Evolutionary conservation across 2,329 filamentous ascomycete species (phyloP).

Genomic region (Pseudogymnoascus sp.): DNA sequence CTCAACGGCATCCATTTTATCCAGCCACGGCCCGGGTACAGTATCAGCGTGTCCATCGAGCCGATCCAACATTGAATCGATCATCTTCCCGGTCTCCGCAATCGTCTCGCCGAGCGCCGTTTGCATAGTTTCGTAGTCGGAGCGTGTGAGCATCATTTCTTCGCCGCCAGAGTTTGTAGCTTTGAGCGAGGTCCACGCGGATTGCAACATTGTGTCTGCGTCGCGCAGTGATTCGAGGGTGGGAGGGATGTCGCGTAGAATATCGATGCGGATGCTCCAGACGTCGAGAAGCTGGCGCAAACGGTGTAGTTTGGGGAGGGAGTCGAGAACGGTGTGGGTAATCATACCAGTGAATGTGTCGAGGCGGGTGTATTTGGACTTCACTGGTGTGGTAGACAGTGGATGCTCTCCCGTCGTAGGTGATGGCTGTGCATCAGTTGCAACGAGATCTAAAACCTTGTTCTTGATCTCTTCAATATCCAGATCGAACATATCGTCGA

Average conservation of each 20-base stretch:
- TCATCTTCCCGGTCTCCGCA: constrained; percentile 57
- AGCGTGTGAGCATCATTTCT: constrained; percentile 13
- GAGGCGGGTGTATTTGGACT: constrained; percentile 56
- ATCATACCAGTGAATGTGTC: constrained; percentile 87
- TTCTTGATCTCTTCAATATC: constrained; percentile 83
- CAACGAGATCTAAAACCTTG: constrained; percentile 62
- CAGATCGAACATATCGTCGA: constrained; percentile 58
- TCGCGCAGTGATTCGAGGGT: constrained; percentile 61
- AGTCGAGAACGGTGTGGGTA: constrained; percentile 84
- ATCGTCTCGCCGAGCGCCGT: constrained; percentile 62
- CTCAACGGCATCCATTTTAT: constrained; percentile 76
- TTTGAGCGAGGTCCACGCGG: constrained; percentile 50
- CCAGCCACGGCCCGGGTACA: constrained; percentile 79
- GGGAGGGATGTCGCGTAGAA: constrained; percentile 65
- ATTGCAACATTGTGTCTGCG: constrained; percentile 55
- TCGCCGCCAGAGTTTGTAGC: background rate
- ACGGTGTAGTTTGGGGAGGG: constrained; percentile 71
- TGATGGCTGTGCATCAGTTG: constrained; percentile 32
- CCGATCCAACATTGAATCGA: constrained; percentile 81
- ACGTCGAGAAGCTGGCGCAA: constrained; percentile 64
- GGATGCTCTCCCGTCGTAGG: constrained; percentile 24
- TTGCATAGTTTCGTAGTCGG: constrained; percentile 47
- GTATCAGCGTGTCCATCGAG: constrained; percentile 80
- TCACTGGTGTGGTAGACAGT: constrained; percentile 24
- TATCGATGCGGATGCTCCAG: constrained; percentile 70